Percentiles rank a stretch among this genome's conserved stretches.
phyloP scores from a whole-genome alignment of 1,284 basidiomycete species.

The Moesziomyces sp. region DNA sequence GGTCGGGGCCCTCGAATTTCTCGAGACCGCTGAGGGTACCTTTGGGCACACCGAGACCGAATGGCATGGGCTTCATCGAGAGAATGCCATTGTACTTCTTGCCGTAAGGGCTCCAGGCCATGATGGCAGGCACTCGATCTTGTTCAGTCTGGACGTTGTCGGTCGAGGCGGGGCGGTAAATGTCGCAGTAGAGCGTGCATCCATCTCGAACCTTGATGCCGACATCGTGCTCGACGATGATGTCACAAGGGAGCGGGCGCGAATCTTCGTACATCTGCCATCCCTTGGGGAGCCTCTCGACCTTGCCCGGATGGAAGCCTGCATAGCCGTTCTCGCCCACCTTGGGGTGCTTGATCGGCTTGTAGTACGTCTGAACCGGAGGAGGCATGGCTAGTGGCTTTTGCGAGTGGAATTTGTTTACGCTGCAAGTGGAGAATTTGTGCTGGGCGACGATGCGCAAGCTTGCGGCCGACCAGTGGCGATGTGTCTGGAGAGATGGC shows the following conservation, averaged over 20 bases:
- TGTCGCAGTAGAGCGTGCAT: conserved; percentile 46
- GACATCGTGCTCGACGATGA: conserved; percentile 43
- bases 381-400: background rate
- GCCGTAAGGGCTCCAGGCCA: conserved; percentile 59
- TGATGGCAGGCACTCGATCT: conserved; percentile 41
- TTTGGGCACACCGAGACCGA: conserved; percentile 28
- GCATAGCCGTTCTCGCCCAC: conserved; percentile 11
- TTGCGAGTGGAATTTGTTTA: background rate
- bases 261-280: conserved; percentile 8
- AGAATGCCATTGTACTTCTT: conserved; percentile 27
- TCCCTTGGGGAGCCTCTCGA: conserved; percentile 6
- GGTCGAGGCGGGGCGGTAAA: conserved; percentile 44
- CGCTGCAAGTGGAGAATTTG: background rate
- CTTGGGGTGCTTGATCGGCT: conserved; percentile 5
- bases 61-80: conserved; percentile 13
- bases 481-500: no score
- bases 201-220: conserved; percentile 56
- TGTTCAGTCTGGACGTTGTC: conserved; percentile 1
- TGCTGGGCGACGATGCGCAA: no score
- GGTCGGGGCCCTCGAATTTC: conserved; percentile 63
- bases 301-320: conserved; percentile 4
- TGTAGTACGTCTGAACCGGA: conserved; percentile 8
- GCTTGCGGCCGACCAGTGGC: no score
- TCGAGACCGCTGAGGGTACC: conserved; percentile 46
- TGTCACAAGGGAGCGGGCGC: conserved; percentile 18